phyloP scores from a whole-genome alignment of 2,329 filamentous ascomycete genomes.

The Scytalidium lignicola region DNA sequence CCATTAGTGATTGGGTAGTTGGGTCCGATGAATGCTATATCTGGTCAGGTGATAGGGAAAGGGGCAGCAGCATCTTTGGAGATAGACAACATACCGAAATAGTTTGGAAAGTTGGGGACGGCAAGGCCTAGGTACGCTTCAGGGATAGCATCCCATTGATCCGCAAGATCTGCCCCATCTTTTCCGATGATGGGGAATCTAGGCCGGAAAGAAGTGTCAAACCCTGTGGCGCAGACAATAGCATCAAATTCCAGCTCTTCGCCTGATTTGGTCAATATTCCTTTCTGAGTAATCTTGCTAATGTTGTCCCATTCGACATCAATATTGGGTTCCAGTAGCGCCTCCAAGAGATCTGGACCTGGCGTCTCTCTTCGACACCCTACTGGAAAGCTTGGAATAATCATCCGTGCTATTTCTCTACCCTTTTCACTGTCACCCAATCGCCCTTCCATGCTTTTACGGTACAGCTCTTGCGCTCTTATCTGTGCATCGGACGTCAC shows the following conservation, averaged over 20 bases:
- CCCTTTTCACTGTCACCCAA: background rate
- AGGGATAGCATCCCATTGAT: conserved; percentile 9
- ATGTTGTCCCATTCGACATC: conserved; percentile 33
- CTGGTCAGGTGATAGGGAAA: background rate
- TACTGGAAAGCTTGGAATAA: conserved; percentile 13
- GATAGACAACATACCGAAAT: conserved; percentile 3
- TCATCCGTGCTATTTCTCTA: conserved; percentile 7
- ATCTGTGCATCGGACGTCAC: conserved; percentile 12
- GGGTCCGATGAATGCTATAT: conserved; percentile 5
- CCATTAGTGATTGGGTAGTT: conserved; percentile 9
- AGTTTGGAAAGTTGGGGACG: conserved; percentile 6
- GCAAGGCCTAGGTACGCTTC: conserved; percentile 10
- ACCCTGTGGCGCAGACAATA: conserved; percentile 26
- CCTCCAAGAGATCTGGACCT: conserved; percentile 41
- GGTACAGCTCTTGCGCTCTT: background rate
- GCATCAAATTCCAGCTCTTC: conserved; percentile 18
- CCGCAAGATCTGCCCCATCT: conserved; percentile 3
- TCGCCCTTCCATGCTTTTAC: background rate
- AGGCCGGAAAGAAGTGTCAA: conserved; percentile 18
- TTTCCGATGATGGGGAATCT: conserved; percentile 12
- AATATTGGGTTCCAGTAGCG: conserved; percentile 36
- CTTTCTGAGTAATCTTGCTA: conserved; percentile 24
- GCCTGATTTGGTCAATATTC: conserved; percentile 26
- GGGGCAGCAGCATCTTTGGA: background rate
- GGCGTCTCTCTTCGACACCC: conserved; percentile 42